These are phyloP conservation scores for Candida schatavii DNA, from an alignment of 805 yeast genomes.

Conservation along the genomic window DNA sequence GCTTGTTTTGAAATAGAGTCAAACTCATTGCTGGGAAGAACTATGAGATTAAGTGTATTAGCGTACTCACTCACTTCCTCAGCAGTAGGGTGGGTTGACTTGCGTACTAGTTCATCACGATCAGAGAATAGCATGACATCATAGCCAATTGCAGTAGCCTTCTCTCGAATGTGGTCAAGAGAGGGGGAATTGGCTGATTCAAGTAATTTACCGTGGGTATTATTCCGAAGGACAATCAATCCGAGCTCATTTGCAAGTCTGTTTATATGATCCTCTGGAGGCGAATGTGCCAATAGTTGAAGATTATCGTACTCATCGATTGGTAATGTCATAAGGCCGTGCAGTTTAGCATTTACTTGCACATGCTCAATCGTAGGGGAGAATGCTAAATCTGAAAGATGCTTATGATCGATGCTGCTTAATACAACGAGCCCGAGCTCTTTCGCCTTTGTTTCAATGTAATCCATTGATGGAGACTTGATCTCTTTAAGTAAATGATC, in stretches of 20 bases:
- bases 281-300: slow-evolving; percentile 13
- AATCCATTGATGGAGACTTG: slow-evolving; percentile 22
- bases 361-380: slow-evolving; percentile 24
- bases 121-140: slow-evolving; percentile 12
- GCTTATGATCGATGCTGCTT: slow-evolving; percentile 26
- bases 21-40: slow-evolving; percentile 12
- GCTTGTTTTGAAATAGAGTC: slow-evolving; percentile 15
- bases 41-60: slow-evolving; percentile 9
- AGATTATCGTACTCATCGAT: slow-evolving; percentile 12
- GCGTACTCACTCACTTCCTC: slow-evolving; percentile 21
- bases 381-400: slow-evolving; percentile 21
- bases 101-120: slow-evolving; percentile 4
- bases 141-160: slow-evolving; percentile 14
- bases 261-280: slow-evolving; percentile 18
- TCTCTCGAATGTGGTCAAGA: slow-evolving; percentile 12
- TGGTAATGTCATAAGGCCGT: slow-evolving; percentile 11
- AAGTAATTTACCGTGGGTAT: slow-evolving; percentile 5
- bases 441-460: slow-evolving; percentile 19
- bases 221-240: slow-evolving; percentile 15
- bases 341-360: slow-evolving; percentile 15
- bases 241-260: slow-evolving; percentile 19
- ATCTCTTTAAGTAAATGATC: slow-evolving; percentile 14
- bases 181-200: slow-evolving; percentile 18
- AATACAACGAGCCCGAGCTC: slow-evolving; percentile 24
- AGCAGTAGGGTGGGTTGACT: slow-evolving; percentile 10